Evolutionary conservation across 1,139 yeast species (phyloP).

Genomic region (Taphrina confusa): DNA sequence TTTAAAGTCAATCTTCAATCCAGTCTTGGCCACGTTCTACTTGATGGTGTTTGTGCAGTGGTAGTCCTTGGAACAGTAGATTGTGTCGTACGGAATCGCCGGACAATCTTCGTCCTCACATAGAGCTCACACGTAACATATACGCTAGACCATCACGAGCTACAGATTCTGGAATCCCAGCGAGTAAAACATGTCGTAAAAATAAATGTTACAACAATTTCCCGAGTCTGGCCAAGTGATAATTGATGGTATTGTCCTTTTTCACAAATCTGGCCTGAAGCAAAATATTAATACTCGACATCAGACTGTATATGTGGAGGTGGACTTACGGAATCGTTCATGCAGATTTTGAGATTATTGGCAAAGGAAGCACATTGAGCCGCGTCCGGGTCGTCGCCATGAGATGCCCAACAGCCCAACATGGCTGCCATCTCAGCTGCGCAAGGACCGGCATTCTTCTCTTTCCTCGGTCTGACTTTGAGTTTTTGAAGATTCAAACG

Average conservation of each 20-base stretch:
- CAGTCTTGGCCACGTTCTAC: too few relatives aligned
- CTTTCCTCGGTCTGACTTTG: constrained; percentile 35
- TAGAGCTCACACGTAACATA: too few relatives aligned
- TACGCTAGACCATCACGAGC: too few relatives aligned
- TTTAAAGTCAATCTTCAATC: too few relatives aligned
- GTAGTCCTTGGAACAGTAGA: too few relatives aligned
- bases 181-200: too few relatives aligned
- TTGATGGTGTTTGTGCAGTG: too few relatives aligned
- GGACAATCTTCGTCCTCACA: too few relatives aligned
- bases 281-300: not conserved
- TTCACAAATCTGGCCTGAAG: constrained; percentile 21
- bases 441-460: constrained; percentile 36
- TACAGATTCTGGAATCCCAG: too few relatives aligned
- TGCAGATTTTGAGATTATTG: constrained; percentile 34
- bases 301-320: not conserved
- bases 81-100: too few relatives aligned
- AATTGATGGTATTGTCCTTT: constrained; percentile 36
- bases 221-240: constrained; percentile 37
- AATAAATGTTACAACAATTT: constrained; percentile 34
- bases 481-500: constrained; percentile 31
- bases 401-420: constrained; percentile 38
- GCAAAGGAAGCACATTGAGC: constrained; percentile 35
- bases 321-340: constrained; percentile 32
- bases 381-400: constrained; percentile 36
- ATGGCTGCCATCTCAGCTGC: constrained; percentile 38